Evolutionary conservation across 164 flowering plant species (phyloP).

Genomic region (Vitis labrusca): DNA sequence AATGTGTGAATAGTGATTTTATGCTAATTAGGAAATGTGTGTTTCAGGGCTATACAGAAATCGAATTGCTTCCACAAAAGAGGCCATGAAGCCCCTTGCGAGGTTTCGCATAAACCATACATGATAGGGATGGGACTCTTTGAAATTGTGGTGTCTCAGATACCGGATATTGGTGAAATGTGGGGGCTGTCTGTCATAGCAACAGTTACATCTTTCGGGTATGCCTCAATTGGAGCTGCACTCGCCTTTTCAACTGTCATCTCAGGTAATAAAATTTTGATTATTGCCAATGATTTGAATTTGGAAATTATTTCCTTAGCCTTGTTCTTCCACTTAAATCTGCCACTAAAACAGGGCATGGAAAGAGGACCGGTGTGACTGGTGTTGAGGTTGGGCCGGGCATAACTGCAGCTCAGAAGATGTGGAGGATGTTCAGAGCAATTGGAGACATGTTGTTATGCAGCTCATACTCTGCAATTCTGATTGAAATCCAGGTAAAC

Average conservation of each 20-base stretch:
- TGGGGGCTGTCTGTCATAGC: conserved; percentile 49
- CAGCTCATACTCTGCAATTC: conserved; percentile 39
- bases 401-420: conserved; percentile 35
- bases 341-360: conserved; percentile 27
- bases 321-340: not conserved
- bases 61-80: conserved; percentile 46
- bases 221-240: conserved; percentile 40
- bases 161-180: conserved; percentile 48
- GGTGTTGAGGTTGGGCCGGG: conserved; percentile 37
- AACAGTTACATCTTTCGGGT: conserved; percentile 51
- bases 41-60: conserved; percentile 39
- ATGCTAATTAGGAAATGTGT: not conserved
- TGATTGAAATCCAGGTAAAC: conserved; percentile 61
- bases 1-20: too few relatives aligned
- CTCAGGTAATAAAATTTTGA: conserved; percentile 23
- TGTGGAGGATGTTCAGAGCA: conserved; percentile 51
- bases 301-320: too few relatives aligned
- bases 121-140: conserved; percentile 38
- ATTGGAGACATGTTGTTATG: conserved; percentile 61
- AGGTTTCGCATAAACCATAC: conserved; percentile 24
- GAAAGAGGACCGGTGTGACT: conserved; percentile 27
- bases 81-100: conserved; percentile 38
- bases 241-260: conserved; percentile 32
- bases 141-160: conserved; percentile 45
- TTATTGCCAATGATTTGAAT: not conserved